These are phyloP conservation scores for Setaria italica DNA, from an alignment of 202 grass and related monocot species.

Conservation along the genomic window DNA sequence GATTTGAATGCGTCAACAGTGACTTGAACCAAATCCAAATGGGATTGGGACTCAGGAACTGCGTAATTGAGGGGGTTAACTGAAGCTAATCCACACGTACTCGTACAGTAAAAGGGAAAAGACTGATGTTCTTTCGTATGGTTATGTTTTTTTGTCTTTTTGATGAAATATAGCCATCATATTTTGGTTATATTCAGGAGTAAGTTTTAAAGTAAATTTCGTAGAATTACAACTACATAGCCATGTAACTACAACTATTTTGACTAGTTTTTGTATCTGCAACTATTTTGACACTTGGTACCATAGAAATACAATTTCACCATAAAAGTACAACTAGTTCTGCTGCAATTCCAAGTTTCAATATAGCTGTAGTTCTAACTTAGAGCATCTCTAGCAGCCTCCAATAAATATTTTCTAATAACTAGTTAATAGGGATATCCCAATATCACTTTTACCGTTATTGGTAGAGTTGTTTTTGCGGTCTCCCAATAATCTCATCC, in stretches of 20 bases:
- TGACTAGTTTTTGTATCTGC: not conserved
- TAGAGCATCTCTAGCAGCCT: no score
- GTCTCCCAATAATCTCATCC: no score
- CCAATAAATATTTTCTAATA: no score
- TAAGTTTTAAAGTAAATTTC: not conserved
- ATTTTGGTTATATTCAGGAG: not conserved
- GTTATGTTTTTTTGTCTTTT: not conserved
- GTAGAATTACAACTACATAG: not conserved
- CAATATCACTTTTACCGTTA: no score
- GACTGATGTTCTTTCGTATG: not conserved
- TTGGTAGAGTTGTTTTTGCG: no score
- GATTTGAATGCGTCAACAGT: conserved; percentile 8
- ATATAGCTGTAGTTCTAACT: not conserved
- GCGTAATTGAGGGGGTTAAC: not conserved
- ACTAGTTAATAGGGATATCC: no score
- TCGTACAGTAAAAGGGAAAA: not conserved
- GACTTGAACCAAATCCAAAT: conserved; percentile 19
- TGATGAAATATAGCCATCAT: not conserved
- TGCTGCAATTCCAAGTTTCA: not conserved
- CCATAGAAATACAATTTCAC: not conserved
- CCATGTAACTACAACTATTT: not conserved
- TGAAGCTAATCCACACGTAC: not conserved
- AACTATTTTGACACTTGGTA: not conserved
- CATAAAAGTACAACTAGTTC: not conserved
- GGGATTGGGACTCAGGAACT: not conserved